Base-by-base conservation (phyloP, 352 stramenopile genomes). In the Phytopythium oedochilum region DNA sequence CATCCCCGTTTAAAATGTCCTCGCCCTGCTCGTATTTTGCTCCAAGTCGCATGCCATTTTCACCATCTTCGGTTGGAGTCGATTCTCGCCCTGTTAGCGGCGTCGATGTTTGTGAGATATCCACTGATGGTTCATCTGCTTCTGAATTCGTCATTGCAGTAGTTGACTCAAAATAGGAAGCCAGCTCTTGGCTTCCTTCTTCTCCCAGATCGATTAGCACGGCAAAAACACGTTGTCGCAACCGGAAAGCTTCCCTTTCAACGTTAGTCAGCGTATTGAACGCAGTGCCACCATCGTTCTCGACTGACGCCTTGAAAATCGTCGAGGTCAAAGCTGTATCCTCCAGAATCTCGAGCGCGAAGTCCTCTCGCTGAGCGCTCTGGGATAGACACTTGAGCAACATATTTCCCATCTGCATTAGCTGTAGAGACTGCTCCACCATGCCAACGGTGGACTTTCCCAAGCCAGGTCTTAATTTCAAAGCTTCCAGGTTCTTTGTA, bases 171-270 rank as follows among this genome's bases (percentile, higher is more conserved):
- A 39, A 14, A 29, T 46, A 20, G 1, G 7, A 23, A n/a, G 23
- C 47, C 20, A 84, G 29, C 29, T 82, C 69, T 7, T 38, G 22
- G 11, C 70, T 47, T 4, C 49, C 66, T 43, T 71, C 70, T 8
- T 78, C 62, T 12, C 57, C 59, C 31, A 78, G 50, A 12, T 70
- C 66, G 10, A 80, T 36, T 25, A 82, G 44, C 18, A 78, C 60
- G 22, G 43, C 31, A 64, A 23, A 51, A 46, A 62, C n/a, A 77
- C 52, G 39, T 74, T 68, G 9, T n/a, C n/a, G n/a, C n/a, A n/a
- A n/a, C n/a, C n/a, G n/a, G n/a, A n/a, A n/a, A n/a, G n/a, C n/a
- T n/a, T n/a, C n/a, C n/a, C 61, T 66, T 31, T 90, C 78, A 10
- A 75, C 57, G 10, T 60, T 52, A 5, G 44, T 55, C 14, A 80